Base-by-base conservation (phyloP, 2,329 filamentous ascomycete species). In the Trichoderma sp. region DNA sequence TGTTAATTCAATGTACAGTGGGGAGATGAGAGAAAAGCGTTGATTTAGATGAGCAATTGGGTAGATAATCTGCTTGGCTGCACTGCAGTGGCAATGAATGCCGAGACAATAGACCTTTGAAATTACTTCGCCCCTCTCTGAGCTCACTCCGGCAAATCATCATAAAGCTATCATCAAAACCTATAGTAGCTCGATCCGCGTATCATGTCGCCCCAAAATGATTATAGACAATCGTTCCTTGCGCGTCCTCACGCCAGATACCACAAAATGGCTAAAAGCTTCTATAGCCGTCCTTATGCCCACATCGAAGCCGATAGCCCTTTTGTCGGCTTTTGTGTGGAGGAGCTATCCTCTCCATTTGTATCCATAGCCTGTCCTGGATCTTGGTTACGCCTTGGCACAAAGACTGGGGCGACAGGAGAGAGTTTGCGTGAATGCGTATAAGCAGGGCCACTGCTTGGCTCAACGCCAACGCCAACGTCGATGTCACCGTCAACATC, bases 271-370 rank as follows among this genome's bases (percentile, higher is more conserved):
- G 37, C 21, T 18, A n/a, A 11, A 37, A 26, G 28, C 28, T 39
- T 18, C 14, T 16, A 21, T 16, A 10, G 3, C 6, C 28, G 10
- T 32, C n/a, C 4, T 66, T 10, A 66, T n/a, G 66, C 66, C 66
- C 66, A 68, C n/a, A 61, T 49, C 13, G 66, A 68, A n/a, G 24
- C 51, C 16, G 49, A 30, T 1, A 68, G 21, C 32, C 66, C 66
- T 30, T 68, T 68, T 11, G 37, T 34, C 16, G 26, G 3, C 16
- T 49, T 28, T 24, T 46, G 34, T 7, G 18, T 24, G 16, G 49
- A 39, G n/a, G 5, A 11, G 16, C 21, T 14, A 11, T 24, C 7
- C 30, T 51, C 54, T 66, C 54, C 51, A 14, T 58, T 51, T 26
- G 30, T 34, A 28, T 21, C 18, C 6, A 18, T 10, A 66, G 28